A percentile compares a stretch with the other conserved stretches of the same genome.
These are phyloP conservation scores for Apostasia ramifera DNA, from an alignment of 106 monocot species.

Conservation along the genomic window DNA sequence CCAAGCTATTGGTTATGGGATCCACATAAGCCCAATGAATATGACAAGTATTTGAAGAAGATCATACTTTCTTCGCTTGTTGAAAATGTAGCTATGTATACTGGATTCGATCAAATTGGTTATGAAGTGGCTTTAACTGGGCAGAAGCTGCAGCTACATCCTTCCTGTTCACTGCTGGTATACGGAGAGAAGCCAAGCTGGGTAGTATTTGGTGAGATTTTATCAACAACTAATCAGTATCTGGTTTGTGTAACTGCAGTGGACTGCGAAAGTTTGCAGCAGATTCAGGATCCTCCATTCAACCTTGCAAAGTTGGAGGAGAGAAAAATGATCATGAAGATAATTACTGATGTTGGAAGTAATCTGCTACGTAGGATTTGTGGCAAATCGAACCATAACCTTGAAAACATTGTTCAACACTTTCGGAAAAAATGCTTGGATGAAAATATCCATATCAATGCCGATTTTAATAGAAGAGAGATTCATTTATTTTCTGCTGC, in stretches of 20 bases:
- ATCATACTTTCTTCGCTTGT: constrained; percentile 64
- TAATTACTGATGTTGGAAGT: constrained; percentile 41
- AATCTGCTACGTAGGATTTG: constrained; percentile 65
- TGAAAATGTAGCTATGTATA: constrained; percentile 81
- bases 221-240: constrained; percentile 63
- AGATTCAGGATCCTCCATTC: constrained; percentile 41
- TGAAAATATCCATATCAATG: constrained; percentile 32
- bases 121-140: constrained; percentile 83
- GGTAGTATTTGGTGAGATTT: constrained; percentile 89
- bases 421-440: constrained; percentile 37
- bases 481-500: constrained; percentile 47
- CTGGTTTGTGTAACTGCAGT: constrained; percentile 86
- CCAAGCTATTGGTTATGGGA: constrained; percentile 88
- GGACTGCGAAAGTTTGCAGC: constrained; percentile 41
- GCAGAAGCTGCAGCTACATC: constrained; percentile 71
- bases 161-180: constrained; percentile 75
- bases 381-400: constrained; percentile 47
- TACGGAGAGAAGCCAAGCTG: constrained; percentile 70
- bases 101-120: constrained; percentile 70
- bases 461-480: constrained; percentile 56
- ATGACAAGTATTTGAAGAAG: constrained; percentile 48
- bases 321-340: constrained; percentile 39
- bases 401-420: constrained; percentile 38
- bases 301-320: constrained; percentile 44
- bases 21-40: constrained; percentile 26